These are phyloP conservation scores for Paecilomyces sp. DNA, from an alignment of 2,329 filamentous ascomycete genomes.

Conservation along the genomic window DNA sequence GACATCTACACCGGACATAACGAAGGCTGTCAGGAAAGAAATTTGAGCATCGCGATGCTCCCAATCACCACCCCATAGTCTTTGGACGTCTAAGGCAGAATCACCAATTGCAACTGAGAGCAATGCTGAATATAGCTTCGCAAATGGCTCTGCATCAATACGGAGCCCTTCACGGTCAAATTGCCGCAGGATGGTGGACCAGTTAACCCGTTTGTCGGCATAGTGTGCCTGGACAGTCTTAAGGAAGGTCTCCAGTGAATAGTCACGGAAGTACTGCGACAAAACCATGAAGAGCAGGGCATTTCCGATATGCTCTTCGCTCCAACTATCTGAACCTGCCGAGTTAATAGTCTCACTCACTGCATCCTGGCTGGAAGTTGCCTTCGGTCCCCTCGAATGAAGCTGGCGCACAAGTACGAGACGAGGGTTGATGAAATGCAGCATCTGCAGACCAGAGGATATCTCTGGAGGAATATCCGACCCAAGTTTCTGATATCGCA, in stretches of 20 bases:
- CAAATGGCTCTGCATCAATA: conserved; percentile 72
- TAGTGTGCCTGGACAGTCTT: conserved; percentile 50
- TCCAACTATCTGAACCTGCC: conserved; percentile 57
- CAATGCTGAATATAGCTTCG: conserved; percentile 72
- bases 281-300: conserved; percentile 66
- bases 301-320: conserved; percentile 73
- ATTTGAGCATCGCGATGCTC: conserved; percentile 78
- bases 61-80: conserved; percentile 86
- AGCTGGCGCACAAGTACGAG: conserved; percentile 54
- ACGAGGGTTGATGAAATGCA: conserved; percentile 34
- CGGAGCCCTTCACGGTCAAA: conserved; percentile 76
- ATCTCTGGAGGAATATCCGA: conserved; percentile 36
- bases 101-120: conserved; percentile 60
- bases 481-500: conserved; percentile 60
- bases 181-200: conserved; percentile 63
- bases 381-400: conserved; percentile 65
- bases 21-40: conserved; percentile 85
- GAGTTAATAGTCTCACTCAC: conserved; percentile 53
- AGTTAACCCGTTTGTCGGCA: conserved; percentile 51
- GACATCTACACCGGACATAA: conserved; percentile 72
- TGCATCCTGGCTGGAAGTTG: conserved; percentile 68
- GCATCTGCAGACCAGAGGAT: conserved; percentile 38
- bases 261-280: conserved; percentile 54
- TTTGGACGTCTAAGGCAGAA: conserved; percentile 71
- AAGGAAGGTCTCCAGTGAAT: conserved; percentile 63